phyloP scores from a whole-genome alignment of 805 yeast species.

The Wickerhamiella hasegawae region DNA sequence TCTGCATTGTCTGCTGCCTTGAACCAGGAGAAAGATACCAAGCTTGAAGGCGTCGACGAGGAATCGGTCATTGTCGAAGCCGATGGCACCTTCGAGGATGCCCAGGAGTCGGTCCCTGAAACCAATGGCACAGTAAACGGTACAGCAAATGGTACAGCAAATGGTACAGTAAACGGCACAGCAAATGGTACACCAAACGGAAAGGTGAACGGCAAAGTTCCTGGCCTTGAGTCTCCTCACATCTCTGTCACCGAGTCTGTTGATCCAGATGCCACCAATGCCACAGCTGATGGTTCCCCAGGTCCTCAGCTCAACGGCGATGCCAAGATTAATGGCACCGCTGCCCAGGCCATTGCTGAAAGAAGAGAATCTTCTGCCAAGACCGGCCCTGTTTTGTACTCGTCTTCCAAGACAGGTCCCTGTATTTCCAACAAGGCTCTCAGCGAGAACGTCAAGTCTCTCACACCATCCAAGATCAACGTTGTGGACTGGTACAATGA shows the following conservation, averaged over 20 bases:
- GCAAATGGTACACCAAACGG: no score
- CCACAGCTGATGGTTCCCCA: background rate
- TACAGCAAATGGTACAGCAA: no score
- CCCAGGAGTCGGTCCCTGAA: background rate
- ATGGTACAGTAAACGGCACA: no score
- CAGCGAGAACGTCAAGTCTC: no score
- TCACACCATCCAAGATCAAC: conserved; percentile 10
- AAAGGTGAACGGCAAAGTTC: no score
- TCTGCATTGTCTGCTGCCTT: background rate
- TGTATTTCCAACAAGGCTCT: no score
- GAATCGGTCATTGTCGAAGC: background rate
- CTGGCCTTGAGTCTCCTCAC: background rate
- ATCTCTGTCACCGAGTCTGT: background rate
- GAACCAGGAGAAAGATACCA: no score
- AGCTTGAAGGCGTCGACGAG: no score
- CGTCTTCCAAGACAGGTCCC: conserved; percentile 10
- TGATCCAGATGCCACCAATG: background rate
- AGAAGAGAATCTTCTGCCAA: background rate
- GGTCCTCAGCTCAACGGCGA: background rate
- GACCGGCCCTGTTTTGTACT: background rate
- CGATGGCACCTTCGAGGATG: background rate
- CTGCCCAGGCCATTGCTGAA: background rate
- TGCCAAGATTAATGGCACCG: background rate
- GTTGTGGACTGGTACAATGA: conserved; percentile 12
- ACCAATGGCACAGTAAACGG: no score